These are phyloP conservation scores for Balansia obtecta DNA, from an alignment of 2,329 filamentous ascomycete genomes.

Conservation along the genomic window DNA sequence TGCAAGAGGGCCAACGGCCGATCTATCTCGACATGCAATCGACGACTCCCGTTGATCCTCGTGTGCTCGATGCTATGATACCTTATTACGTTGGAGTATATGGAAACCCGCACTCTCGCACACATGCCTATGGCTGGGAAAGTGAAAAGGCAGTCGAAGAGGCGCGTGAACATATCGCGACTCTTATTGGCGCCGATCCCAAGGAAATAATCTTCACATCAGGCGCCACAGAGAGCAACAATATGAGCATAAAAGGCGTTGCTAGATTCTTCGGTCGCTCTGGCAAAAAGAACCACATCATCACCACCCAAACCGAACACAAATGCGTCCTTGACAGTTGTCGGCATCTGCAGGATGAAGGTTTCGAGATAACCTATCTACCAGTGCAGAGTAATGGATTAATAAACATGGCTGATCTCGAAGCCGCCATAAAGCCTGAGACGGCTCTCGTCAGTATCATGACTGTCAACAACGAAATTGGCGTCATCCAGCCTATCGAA, in stretches of 20 bases:
- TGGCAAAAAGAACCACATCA: conserved; percentile 97
- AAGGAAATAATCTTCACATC: conserved; percentile 99
- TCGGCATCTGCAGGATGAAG: conserved; percentile 90
- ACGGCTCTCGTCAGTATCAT: conserved; percentile 93
- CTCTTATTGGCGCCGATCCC: conserved; percentile 80
- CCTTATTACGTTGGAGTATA: conserved; percentile 89
- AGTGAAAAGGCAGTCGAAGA: conserved; percentile 88
- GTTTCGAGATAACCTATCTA: conserved; percentile 93
- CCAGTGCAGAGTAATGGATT: conserved; percentile 82
- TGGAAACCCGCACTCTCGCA: conserved; percentile 93
- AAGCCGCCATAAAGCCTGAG: conserved; percentile 81
- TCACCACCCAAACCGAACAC: conserved; percentile 95
- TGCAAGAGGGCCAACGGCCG: conserved; percentile 84
- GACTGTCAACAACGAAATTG: conserved; percentile 99
- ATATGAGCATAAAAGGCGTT: conserved; percentile 99
- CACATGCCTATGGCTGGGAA: conserved; percentile 98
- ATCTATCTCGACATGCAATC: conserved; percentile 99
- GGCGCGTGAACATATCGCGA: conserved; percentile 71
- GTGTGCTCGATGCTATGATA: conserved; percentile 93
- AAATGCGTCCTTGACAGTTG: conserved; percentile 98
- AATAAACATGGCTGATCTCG: conserved; percentile 69
- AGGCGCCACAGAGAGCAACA: conserved; percentile 96
- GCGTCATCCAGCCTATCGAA: conserved; percentile 92
- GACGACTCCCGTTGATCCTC: conserved; percentile 86
- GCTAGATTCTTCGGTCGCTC: conserved; percentile 85